Base-by-base conservation (phyloP, 345 rosid genomes). In the Excoecaria agallocha region DNA sequence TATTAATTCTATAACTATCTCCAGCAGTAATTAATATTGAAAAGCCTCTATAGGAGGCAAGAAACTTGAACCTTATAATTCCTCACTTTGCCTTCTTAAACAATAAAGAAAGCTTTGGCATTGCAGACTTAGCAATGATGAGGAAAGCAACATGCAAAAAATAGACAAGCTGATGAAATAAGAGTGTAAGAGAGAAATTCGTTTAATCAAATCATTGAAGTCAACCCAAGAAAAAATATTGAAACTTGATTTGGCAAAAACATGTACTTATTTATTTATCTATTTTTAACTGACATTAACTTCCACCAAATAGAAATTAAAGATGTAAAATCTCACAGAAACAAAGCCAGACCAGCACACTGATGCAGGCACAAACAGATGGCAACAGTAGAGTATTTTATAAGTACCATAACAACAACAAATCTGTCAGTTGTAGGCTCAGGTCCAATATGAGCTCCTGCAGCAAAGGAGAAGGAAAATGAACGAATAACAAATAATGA, bases 351-450 rank as follows among this genome's bases (percentile, higher is more conserved):
- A 45, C 37, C 17, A 57, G 50, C 37, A 39, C 8, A 22, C 6
- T 57, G 38, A 25, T 22, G 6, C 38, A 70, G 19, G 62, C 62
- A 70, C 19, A 37, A 16, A 20, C 48, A 38, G 11, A 54, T 15
- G 30, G 56, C 4, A n/a, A n/a, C n/a, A n/a, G n/a, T n/a, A n/a
- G n/a, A 24, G 38, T 43, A 46, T 17, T 69, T 12, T 50, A 13
- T 41, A 41, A 75, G 72, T 95, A 95, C 98, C 98, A 90, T 93
- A 72, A 95, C 97, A 69, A 91, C 98, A 67, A 93, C 96, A 88
- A 95, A 95, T 90, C 98, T 89, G 84, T 95, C 99, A 10, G 98
- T 95, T 5, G 98, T 95, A 16, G 99, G 99, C 72, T 95, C 99
- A 54, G 99, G 98, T 80, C 98, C 98, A 83, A 91, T 91, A 79